Conservation (phyloP, 2,329 filamentous ascomycete genomes). For the Emmonsia crescens region DNA sequence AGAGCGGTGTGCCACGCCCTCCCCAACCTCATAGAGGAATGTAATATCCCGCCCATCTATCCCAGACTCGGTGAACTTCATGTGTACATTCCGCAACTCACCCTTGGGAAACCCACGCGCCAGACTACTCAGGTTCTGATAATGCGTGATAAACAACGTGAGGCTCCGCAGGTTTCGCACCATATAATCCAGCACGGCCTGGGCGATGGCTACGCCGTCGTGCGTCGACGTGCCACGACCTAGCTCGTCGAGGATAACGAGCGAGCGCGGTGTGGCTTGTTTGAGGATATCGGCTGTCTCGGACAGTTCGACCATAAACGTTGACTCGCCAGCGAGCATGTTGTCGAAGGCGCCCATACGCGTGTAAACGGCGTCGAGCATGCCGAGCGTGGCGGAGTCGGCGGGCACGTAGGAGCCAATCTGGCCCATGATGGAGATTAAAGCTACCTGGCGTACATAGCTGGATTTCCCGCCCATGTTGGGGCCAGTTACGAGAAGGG, state of each 20-base stretch:
- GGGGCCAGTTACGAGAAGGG: constrained; percentile 84
- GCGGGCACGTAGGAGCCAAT: constrained; percentile 92
- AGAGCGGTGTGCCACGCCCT: constrained; percentile 83
- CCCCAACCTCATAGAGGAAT: constrained; percentile 84
- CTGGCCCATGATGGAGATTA: constrained; percentile 88
- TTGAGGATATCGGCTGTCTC: constrained; percentile 89
- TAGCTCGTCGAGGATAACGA: constrained; percentile 90
- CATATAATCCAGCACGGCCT: constrained; percentile 78
- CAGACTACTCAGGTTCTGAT: constrained; percentile 72
- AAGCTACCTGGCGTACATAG: constrained; percentile 83
- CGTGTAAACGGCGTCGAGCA: constrained; percentile 85
- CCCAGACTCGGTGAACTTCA: constrained; percentile 63
- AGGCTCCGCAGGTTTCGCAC: constrained; percentile 63
- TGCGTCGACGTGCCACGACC: constrained; percentile 90
- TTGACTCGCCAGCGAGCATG: constrained; percentile 85
- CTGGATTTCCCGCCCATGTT: constrained; percentile 99
- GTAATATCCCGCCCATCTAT: constrained; percentile 64
- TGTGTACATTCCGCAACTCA: constrained; percentile 78
- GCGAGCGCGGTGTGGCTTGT: constrained; percentile 67
- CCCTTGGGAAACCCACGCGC: constrained; percentile 54
- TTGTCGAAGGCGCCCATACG: constrained; percentile 96
- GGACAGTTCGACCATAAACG: constrained; percentile 95
- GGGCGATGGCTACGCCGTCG: constrained; percentile 90
- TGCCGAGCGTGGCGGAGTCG: constrained; percentile 58
- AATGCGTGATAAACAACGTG: constrained; percentile 95